Evolutionary conservation across 2,329 filamentous ascomycete genomes (phyloP).

Genomic region (Scedosporium minutisporum): DNA sequence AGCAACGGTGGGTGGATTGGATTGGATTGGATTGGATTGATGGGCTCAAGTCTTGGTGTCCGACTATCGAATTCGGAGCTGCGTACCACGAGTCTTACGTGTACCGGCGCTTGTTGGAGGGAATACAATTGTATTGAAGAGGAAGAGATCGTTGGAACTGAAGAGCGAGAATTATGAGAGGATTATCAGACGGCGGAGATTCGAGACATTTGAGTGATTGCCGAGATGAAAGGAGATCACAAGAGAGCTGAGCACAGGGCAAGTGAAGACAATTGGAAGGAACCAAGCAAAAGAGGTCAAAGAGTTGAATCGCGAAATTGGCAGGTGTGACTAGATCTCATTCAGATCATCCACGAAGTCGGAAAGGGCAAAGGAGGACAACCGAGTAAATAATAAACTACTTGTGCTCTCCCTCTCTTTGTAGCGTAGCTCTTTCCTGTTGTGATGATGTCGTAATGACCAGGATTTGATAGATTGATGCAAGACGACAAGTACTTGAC

Average conservation of each 20-base stretch:
- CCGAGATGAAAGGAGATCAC: constrained; percentile 1
- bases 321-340: not conserved
- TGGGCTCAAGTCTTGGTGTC: no score
- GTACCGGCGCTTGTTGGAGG: not conserved
- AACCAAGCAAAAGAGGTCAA: not conserved
- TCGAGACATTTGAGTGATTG: not conserved
- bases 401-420: no score
- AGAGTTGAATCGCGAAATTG: not conserved
- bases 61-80: no score
- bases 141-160: not conserved
- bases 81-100: not conserved
- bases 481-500: no score
- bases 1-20: no score
- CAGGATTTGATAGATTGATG: no score
- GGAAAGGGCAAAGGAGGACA: no score
- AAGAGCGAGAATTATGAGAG: not conserved
- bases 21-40: no score
- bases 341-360: no score
- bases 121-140: not conserved
- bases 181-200: not conserved
- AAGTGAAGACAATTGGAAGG: not conserved
- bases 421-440: no score
- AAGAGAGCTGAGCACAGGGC: not conserved
- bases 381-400: no score
- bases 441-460: no score